Base-by-base conservation (phyloP, 257 asterid genomes). In the Catharanthus roseus region DNA sequence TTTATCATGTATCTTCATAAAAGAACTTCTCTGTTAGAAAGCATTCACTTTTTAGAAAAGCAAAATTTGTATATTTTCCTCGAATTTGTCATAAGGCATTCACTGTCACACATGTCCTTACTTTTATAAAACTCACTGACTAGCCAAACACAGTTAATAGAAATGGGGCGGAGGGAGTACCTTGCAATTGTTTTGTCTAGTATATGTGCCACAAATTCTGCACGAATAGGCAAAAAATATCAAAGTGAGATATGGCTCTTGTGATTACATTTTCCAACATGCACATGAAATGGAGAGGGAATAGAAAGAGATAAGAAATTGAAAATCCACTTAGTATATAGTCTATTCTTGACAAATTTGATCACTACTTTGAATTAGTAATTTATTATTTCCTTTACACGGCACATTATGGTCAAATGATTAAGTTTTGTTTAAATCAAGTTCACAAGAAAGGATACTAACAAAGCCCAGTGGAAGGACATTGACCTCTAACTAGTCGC, bases 161-260 rank as follows among this genome's bases (percentile, higher is more conserved):
- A n/a, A n/a, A n/a, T n/a, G n/a, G n/a, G n/a, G n/a, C n/a, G n/a
- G n/a, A n/a, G n/a, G n/a, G n/a, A 38, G 34, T 87, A 91, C 96
- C 96, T 88, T 65, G 96, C 96, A 67, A 92, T 80, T 39, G 90
- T 72, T 72, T 89, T 92, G 86, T 92, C 98, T 54, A 92, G 88
- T 63, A 88, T 6, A 81, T 90, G 86, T 80, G 86, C 84, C 83
- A 88, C 96, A 65, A 77, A 88, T 82, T 82, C 96, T 92, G 98
- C 89, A 84, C 58, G 63, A 78, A 55, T 39, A 67, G 26, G 63
- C 67, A 62, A 36, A 78, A 11, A 33, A 19, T 67, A 19, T 67
- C 42, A 44, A 51, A 36, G 24, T 68, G 29, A 75, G 70, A 11
- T 7, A 42, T 24, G 67, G 41, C 9, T 45, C 61, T 26, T 12